Conservation (phyloP, 805 yeast genomes). For the Metschnikowia shivogae region DNA sequence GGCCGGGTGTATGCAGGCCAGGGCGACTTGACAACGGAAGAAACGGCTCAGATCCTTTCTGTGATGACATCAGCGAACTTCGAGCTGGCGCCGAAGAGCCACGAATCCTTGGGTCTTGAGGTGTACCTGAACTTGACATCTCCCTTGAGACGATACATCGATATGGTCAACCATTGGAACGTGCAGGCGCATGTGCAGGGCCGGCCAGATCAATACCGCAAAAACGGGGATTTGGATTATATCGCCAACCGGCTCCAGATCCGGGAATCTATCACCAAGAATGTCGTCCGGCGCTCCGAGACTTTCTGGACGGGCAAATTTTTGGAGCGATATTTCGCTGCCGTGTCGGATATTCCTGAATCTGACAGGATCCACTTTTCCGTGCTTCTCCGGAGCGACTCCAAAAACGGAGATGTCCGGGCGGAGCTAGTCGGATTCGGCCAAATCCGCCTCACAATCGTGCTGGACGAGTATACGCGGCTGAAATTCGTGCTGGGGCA, state of each 20-base stretch:
- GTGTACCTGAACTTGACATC: constrained; percentile 72
- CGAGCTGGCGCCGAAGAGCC: constrained; percentile 43
- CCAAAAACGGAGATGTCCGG: constrained; percentile 25
- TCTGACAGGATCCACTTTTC: constrained; percentile 21
- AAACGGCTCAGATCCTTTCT: constrained; percentile 40
- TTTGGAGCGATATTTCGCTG: constrained; percentile 25
- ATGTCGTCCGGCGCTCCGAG: constrained; percentile 23
- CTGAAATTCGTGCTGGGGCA: constrained; percentile 19
- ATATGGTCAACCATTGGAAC: constrained; percentile 68
- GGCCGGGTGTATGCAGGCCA: constrained; percentile 16
- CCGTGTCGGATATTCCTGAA: constrained; percentile 16
- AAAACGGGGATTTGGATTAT: constrained; percentile 26
- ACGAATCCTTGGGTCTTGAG: constrained; percentile 59
- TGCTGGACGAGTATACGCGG: constrained; percentile 19
- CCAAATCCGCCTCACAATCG: constrained; percentile 20
- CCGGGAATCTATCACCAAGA: constrained; percentile 37
- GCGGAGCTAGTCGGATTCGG: constrained; percentile 27
- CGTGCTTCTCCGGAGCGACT: constrained; percentile 21
- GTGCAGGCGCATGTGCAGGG: constrained; percentile 22
- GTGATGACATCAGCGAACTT: constrained; percentile 52
- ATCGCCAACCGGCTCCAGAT: constrained; percentile 42
- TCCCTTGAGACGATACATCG: constrained; percentile 25
- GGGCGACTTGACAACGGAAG: constrained; percentile 29
- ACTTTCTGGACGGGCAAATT: constrained; percentile 39
- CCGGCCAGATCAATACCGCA: not conserved